Evolutionary conservation across 768 basidiomycete genomes (phyloP), one percentile per base, ranked within the genome.

Genomic region (Cyclocybe cylindracea): DNA sequence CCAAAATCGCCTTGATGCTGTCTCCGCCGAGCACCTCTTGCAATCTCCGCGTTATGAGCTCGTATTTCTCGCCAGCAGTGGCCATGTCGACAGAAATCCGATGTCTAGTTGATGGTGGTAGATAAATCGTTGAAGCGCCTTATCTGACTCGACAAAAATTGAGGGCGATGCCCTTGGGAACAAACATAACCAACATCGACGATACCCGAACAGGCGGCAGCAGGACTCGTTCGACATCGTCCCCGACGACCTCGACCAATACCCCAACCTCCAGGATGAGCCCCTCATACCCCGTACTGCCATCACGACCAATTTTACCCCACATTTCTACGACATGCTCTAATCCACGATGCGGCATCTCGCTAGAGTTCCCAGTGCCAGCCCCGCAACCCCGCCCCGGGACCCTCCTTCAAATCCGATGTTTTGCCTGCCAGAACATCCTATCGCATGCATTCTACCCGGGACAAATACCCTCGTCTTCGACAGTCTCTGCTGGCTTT

Each of bases 1-100:
- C 76, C 18, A 98, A 75, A 51, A 94, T 86, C 33, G 80, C 75
- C 67, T 91, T 89, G 70, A 99, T 87, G 35, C 76, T 71, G 39
- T 96, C 94, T 2, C 78, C 91, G 18, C 94, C 91, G 3, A 98
- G 84, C 4, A 91, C 86, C 68, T 99, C 97, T 57, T 91, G 84
- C 31, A 98, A 69, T 58, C 89, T 74, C 44, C 95, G 75, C 1
- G 91, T 95, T 51, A 99, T 95, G 40, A 97, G 72, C 19, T 89
- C 80, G 74, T 80, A 95, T 64, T 80, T 86, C 54, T 79, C 73
- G 37, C 79, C 79, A 18, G 74, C 54, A 11, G 69, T 67, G 4
- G 71, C 52, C 73, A 73, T 74, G 29, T 24, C 24, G 24, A 24
- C 24, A 24, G 24, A 5, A 5, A 24, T 24, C 16, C 16, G 16